Conservation (phyloP, 257 asterid genomes). For the Verbascum thapsus region DNA sequence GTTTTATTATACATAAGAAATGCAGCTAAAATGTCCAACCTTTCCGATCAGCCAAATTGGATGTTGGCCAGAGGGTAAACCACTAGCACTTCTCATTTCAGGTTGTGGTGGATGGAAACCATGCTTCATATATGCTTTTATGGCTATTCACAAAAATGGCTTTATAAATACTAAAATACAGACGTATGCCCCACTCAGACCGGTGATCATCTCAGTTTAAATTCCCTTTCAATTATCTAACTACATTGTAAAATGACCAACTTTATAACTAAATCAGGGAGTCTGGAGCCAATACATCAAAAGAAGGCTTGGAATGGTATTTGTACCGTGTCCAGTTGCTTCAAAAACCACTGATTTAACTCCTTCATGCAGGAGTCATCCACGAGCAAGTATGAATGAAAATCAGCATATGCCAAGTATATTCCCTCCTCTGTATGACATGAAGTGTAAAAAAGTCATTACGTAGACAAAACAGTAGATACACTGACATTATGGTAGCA, state of each 20-base stretch:
- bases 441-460: constrained; percentile 15
- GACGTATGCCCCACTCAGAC: constrained; percentile 15
- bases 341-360: constrained; percentile 84
- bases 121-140: background rate
- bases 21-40: constrained; percentile 11
- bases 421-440: constrained; percentile 73
- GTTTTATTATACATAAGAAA: background rate
- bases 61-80: background rate
- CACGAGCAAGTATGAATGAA: constrained; percentile 71
- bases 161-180: constrained; percentile 10
- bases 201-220: background rate
- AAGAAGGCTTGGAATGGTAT: constrained; percentile 12
- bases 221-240: constrained; percentile 20
- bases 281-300: background rate
- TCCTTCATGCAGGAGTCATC: constrained; percentile 89
- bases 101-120: constrained; percentile 10
- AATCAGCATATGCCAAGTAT: constrained; percentile 88
- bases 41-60: constrained; percentile 4
- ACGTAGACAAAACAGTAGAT: constrained; percentile 20
- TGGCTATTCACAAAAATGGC: background rate
- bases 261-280: background rate
- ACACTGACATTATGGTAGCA: constrained; percentile 22
- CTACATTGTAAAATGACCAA: constrained; percentile 10
- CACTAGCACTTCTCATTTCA: constrained; percentile 3
- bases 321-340: constrained; percentile 87